phyloP scores from a whole-genome alignment of 2,329 filamentous ascomycete genomes.

The Lecanicillium sp. region DNA sequence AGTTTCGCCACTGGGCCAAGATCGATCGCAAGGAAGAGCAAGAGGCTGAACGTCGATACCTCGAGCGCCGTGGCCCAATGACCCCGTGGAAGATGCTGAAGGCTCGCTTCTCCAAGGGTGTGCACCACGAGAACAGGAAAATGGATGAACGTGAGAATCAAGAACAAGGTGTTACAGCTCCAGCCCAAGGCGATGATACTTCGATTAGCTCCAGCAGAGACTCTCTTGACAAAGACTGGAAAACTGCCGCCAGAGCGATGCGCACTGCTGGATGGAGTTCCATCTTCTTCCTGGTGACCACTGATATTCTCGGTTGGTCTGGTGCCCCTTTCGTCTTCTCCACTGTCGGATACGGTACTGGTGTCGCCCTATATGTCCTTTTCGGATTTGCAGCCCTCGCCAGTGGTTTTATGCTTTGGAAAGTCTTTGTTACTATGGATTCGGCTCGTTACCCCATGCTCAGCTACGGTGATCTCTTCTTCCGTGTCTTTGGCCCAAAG shows the following conservation, averaged over 20 bases:
- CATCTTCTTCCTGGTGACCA: constrained; percentile 41
- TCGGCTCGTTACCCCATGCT: constrained; percentile 36
- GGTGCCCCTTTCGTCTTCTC: constrained; percentile 22
- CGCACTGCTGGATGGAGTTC: constrained; percentile 38
- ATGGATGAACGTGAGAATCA: constrained; percentile 1
- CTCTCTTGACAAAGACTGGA: constrained; percentile 29
- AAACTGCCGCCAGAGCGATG: constrained; percentile 33
- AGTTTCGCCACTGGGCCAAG: constrained; percentile 15
- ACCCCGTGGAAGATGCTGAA: constrained; percentile 11
- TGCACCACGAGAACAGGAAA: constrained; percentile 9
- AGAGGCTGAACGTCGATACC: constrained; percentile 11
- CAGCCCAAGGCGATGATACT: neutral
- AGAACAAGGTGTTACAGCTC: neutral
- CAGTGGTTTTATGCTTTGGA: constrained; percentile 34
- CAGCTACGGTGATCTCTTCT: constrained; percentile 39
- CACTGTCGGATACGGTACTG: constrained; percentile 33
- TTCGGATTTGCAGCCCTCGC: constrained; percentile 33
- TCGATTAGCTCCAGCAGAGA: constrained; percentile 11
- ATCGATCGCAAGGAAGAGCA: constrained; percentile 14
- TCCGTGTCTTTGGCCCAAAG: constrained; percentile 35
- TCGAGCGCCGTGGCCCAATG: constrained; percentile 9
- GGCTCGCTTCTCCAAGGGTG: constrained; percentile 11
- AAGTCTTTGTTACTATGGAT: constrained; percentile 35
- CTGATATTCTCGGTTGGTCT: constrained; percentile 37
- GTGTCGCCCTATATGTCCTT: constrained; percentile 33